Evolutionary conservation across 352 stramenopile species (phyloP).

Genomic region (Phytophthora multivora): DNA sequence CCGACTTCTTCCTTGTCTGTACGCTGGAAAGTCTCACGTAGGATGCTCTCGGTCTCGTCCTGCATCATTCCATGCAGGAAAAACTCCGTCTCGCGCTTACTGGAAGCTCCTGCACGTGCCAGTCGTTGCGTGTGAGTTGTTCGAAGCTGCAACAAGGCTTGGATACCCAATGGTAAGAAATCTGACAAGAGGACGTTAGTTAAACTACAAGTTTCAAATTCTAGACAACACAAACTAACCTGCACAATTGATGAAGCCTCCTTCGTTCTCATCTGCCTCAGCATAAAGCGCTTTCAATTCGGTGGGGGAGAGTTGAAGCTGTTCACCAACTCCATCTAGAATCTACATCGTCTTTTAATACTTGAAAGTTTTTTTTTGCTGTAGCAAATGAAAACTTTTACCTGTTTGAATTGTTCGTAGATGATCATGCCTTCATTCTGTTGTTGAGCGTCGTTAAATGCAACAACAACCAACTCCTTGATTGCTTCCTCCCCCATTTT

Average conservation of each 20-base stretch:
- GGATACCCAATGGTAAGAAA: constrained; percentile 55
- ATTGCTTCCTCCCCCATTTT: constrained; percentile 66
- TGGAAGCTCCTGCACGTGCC: constrained; percentile 43
- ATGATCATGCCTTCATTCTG: constrained; percentile 45
- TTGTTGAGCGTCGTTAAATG: constrained; percentile 51
- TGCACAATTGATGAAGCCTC: constrained; percentile 49
- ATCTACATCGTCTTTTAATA: constrained; percentile 20
- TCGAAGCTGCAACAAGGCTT: constrained; percentile 52
- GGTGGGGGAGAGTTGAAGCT: constrained; percentile 56
- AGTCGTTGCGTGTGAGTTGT: constrained; percentile 52
- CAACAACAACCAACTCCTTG: constrained; percentile 45
- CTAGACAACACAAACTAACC: constrained; percentile 16
- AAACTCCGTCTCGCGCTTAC: constrained; percentile 48
- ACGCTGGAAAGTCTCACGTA: constrained; percentile 80
- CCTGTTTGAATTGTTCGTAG: constrained; percentile 53
- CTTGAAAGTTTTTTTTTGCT: too few relatives aligned
- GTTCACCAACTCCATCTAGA: constrained; percentile 46
- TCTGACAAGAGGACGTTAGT: constrained; percentile 26
- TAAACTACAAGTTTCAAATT: background rate
- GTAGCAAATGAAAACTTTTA: constrained; percentile 3
- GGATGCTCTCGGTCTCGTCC: constrained; percentile 79
- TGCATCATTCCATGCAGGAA: constrained; percentile 84
- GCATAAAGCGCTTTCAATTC: constrained; percentile 68
- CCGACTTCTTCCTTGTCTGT: constrained; percentile 61
- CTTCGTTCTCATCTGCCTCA: constrained; percentile 72